A percentile compares a stretch with the other conserved stretches of the same genome.
phyloP scores from a whole-genome alignment of 1,284 basidiomycete genomes.

The Sparassis latifolia region DNA sequence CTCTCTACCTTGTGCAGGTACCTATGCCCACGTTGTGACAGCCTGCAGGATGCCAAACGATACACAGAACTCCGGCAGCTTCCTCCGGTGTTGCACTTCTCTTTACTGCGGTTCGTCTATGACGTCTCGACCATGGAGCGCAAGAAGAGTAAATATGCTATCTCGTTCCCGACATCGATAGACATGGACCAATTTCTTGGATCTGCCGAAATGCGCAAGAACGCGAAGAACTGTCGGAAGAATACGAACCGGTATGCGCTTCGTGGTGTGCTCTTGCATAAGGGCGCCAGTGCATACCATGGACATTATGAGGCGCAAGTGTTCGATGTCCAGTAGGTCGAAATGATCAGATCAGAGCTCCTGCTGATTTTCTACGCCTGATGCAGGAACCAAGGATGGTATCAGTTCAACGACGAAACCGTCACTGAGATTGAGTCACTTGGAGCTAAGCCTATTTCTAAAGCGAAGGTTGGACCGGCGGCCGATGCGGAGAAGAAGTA shows the following conservation, averaged over 20 bases:
- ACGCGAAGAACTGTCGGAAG: conserved; percentile 10
- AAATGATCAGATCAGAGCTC: not conserved
- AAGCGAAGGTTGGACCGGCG: conserved; percentile 6
- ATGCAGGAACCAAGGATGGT: conserved; percentile 71
- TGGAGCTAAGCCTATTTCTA: conserved; percentile 31
- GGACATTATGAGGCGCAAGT: conserved; percentile 92
- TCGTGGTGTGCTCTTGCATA: conserved; percentile 78
- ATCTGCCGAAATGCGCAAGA: conserved; percentile 10
- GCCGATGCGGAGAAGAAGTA: conserved; percentile 11
- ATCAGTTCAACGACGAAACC: conserved; percentile 81
- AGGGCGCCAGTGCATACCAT: conserved; percentile 82
- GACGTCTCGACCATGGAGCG: conserved; percentile 71
- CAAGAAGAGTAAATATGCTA: conserved; percentile 76
- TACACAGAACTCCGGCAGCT: conserved; percentile 61
- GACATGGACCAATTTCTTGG: conserved; percentile 66
- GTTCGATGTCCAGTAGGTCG: conserved; percentile 63
- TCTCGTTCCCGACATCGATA: conserved; percentile 69
- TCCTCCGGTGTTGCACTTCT: conserved; percentile 85
- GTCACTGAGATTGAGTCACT: conserved; percentile 59
- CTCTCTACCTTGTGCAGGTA: conserved; percentile 44
- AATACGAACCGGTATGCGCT: conserved; percentile 60
- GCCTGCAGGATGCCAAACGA: conserved; percentile 71
- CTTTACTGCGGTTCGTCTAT: conserved; percentile 84
- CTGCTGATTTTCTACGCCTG: not conserved
- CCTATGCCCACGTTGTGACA: conserved; percentile 65